These are phyloP conservation scores for Conticribra guillardii DNA, from an alignment of 108 stramenopile genomes.

Conservation along the genomic window DNA sequence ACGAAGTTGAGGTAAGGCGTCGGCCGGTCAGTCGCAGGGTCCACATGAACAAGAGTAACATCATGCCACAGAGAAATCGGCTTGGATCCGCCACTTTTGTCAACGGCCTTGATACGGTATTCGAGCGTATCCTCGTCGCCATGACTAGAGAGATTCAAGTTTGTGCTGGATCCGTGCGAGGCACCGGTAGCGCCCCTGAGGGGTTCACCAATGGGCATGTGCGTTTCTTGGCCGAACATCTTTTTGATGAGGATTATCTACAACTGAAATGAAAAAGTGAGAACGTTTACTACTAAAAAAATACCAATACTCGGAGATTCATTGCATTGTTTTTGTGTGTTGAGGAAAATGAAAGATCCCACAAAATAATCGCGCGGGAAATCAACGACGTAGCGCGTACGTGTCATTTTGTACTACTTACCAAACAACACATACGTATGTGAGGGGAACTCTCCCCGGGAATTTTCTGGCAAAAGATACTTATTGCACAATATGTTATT, in stretches of 20 bases:
- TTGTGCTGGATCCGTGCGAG: conserved; percentile 62
- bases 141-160: conserved; percentile 54
- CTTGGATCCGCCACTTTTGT: conserved; percentile 54
- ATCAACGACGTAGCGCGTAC: no score
- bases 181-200: conserved; percentile 12
- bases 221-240: conserved; percentile 37
- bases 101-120: conserved; percentile 81
- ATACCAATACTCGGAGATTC: no score
- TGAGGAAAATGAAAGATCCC: no score
- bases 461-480: no score
- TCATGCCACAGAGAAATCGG: conserved; percentile 92
- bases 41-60: conserved; percentile 76
- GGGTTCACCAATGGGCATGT: conserved; percentile 46
- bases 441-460: no score
- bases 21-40: conserved; percentile 63
- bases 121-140: conserved; percentile 80
- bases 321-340: no score
- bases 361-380: no score
- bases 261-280: no score
- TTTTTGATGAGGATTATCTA: conserved; percentile 3
- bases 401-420: no score
- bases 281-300: no score
- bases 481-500: no score
- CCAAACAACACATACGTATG: no score
- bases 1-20: conserved; percentile 92